Evolutionary conservation across 1,284 basidiomycete species (phyloP), one percentile per base, ranked within the genome.

Genomic region (Cryptococcus sp.): DNA sequence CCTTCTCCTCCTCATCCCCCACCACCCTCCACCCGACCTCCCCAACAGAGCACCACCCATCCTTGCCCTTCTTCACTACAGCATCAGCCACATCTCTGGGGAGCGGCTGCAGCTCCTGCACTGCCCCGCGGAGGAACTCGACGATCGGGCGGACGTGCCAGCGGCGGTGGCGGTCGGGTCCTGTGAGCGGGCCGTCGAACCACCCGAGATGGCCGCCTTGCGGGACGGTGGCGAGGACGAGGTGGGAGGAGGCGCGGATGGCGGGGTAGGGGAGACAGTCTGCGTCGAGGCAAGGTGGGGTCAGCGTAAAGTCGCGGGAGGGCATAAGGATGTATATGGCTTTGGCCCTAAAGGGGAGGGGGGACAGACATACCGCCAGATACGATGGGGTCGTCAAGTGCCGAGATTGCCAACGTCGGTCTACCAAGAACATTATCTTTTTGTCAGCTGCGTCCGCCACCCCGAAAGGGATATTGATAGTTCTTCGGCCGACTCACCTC

Each of bases 141-240:
- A 64, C 52, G 16, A 61, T 58, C 11, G 68, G 68, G 46, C 56
- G 56, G 38, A 65, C 54, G 46, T 68, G 62, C 68, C 68, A 70
- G 57, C 68, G 56, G 42, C 64, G 59, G 55, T 70, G 68, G 33
- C 59, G 44, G 21, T 63, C 53, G 7, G 53, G 52, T 23, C 65
- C 53, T 35, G 48, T 37, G 20, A 53, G 39, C 16, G 68, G 65
- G 2, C 81, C 74, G 63, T 87, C 84, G 71, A 93, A 96, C 91
- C 90, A 96, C 36, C 93, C 93, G 16, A 97, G 80, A 78, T 97
- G 93, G 0, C 94, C 94, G 1, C 94, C 94, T 33, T 82, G 80
- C 37, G 80, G 76, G 0, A 92, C 92, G 50, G 87, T 76, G 18
- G 81, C 86, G 71, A 90, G 83, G 2, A 86, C 82, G 13, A 89